phyloP scores from a whole-genome alignment of 164 flowering plant genomes.

The Macadamia integrifolia region DNA sequence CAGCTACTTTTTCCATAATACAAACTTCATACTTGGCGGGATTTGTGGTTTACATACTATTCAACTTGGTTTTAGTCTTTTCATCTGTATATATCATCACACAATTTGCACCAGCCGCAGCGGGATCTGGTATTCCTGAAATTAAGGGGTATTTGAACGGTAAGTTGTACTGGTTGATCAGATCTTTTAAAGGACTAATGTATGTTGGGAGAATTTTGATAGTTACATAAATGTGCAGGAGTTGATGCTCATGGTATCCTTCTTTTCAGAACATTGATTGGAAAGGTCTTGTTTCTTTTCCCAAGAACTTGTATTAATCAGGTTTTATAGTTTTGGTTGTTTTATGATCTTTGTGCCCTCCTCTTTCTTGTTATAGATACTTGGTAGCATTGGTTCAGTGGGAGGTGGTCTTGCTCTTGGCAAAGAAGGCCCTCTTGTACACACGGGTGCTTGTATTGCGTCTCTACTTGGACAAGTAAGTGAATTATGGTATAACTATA shows the following conservation, averaged over 20 bases:
- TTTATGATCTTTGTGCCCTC: conserved; percentile 1
- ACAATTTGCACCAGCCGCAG: conserved; percentile 90
- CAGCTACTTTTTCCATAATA: conserved; percentile 69
- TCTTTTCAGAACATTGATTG: conserved; percentile 89
- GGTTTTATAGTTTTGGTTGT: background rate
- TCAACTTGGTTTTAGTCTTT: conserved; percentile 75
- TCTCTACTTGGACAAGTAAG: conserved; percentile 96
- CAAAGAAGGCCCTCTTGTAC: conserved; percentile 99
- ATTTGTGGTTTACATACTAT: conserved; percentile 58
- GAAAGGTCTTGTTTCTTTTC: conserved; percentile 54
- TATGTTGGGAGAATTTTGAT: conserved; percentile 13
- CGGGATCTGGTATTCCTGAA: conserved; percentile 98
- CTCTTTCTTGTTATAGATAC: conserved; percentile 41
- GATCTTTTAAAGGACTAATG: background rate
- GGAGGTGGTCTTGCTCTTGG: conserved; percentile 98
- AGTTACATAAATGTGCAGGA: conserved; percentile 43
- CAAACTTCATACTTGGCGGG: conserved; percentile 90
- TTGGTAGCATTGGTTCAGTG: conserved; percentile 99
- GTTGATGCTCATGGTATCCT: conserved; percentile 89
- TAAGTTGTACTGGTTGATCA: conserved; percentile 19
- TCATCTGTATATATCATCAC: conserved; percentile 89
- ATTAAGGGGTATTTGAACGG: conserved; percentile 98
- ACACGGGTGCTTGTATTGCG: conserved; percentile 99
- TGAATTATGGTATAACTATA: background rate
- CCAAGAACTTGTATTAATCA: background rate